Conservation (phyloP, 2,329 filamentous ascomycete species). For the Mariannaea elegans region DNA sequence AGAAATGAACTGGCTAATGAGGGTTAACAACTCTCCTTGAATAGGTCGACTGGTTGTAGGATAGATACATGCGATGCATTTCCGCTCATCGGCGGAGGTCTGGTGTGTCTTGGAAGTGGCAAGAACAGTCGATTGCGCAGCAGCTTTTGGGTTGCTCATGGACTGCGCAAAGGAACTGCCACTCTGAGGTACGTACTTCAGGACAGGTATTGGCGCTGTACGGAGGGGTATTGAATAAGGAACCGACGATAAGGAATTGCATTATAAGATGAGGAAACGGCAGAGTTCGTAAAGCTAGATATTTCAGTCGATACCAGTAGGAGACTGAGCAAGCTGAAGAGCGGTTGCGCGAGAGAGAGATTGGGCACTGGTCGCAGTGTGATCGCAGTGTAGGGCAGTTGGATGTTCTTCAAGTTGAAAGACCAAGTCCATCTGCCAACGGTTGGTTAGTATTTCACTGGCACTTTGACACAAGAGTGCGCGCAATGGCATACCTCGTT, state of each 20-base stretch:
- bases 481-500: constrained; percentile 70
- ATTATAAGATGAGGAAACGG: constrained; percentile 93
- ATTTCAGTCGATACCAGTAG: constrained; percentile 81
- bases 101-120: no score
- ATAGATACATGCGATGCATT: no score
- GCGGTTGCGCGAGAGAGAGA: constrained; percentile 83
- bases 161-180: constrained; percentile 98
- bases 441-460: constrained; percentile 26
- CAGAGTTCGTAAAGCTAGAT: constrained; percentile 99
- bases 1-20: no score
- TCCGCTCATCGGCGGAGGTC: no score
- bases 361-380: constrained; percentile 72
- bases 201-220: constrained; percentile 91
- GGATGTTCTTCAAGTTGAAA: constrained; percentile 98
- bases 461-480: neutral
- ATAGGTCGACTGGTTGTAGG: no score
- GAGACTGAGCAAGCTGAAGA: constrained; percentile 78
- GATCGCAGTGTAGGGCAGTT: constrained; percentile 86
- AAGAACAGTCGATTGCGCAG: constrained; percentile 99
- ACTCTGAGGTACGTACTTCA: constrained; percentile 98
- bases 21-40: no score
- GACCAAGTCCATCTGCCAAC: constrained; percentile 84
- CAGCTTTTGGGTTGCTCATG: constrained; percentile 97
- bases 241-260: constrained; percentile 92
- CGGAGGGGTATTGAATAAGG: constrained; percentile 89